phyloP scores from a whole-genome alignment of 345 rosid species.

The Hibiscus tridactylites region DNA sequence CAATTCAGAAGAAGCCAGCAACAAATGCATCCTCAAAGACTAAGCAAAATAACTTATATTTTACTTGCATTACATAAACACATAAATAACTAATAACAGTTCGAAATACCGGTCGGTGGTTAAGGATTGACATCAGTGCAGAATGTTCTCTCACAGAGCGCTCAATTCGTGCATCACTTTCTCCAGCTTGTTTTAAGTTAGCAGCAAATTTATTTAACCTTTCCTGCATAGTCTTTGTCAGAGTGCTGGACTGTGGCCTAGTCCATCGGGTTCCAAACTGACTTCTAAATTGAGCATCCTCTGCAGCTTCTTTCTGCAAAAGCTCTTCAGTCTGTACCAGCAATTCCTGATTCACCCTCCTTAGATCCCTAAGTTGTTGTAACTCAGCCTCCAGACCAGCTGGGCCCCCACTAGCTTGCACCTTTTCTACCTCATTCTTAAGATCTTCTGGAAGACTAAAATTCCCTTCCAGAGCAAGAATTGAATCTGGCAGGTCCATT shows the following conservation, averaged over 20 bases:
- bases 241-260: slow-evolving; percentile 92
- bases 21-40: not conserved
- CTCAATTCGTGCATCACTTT: slow-evolving; percentile 88
- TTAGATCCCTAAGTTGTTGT: slow-evolving; percentile 88
- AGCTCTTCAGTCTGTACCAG: slow-evolving; percentile 91
- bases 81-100: not conserved
- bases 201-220: slow-evolving; percentile 88
- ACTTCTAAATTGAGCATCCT: slow-evolving; percentile 86
- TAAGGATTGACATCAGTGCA: slow-evolving; percentile 86
- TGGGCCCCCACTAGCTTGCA: slow-evolving; percentile 89
- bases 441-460: slow-evolving; percentile 57
- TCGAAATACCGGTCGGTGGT: slow-evolving; percentile 65
- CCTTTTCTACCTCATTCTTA: slow-evolving; percentile 92
- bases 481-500: slow-evolving; percentile 96
- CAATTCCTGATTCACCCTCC: slow-evolving; percentile 86
- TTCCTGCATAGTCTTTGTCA: slow-evolving; percentile 92
- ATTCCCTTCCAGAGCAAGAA: slow-evolving; percentile 87
- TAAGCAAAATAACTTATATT: not conserved
- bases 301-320: slow-evolving; percentile 93
- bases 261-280: slow-evolving; percentile 99
- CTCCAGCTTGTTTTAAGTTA: slow-evolving; percentile 95
- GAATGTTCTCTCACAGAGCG: slow-evolving; percentile 83
- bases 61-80: not conserved
- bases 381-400: slow-evolving; percentile 88
- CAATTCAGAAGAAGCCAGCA: not conserved